Evolutionary conservation across 31 red algal genomes (phyloP).

Genomic region (Odonthalia washingtoniensis): DNA sequence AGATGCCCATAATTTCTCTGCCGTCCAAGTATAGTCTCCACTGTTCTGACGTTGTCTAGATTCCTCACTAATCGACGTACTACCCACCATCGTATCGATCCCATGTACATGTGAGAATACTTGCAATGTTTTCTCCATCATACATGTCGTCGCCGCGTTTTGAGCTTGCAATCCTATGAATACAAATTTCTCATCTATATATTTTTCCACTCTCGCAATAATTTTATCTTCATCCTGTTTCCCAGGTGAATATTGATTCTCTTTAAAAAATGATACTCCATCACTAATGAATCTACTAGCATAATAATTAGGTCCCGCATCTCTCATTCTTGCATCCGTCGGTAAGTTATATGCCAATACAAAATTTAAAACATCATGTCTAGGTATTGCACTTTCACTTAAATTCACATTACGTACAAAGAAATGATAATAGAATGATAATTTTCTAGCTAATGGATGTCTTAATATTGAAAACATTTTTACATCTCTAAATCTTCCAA

Average conservation of each 20-base stretch:
- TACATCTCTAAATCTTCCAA: slow-evolving; percentile 53
- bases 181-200: slow-evolving; percentile 51
- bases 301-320: slow-evolving; percentile 74
- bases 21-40: slow-evolving; percentile 68
- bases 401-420: slow-evolving; percentile 62
- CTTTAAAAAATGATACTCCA: slow-evolving; percentile 46
- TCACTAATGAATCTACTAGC: slow-evolving; percentile 57
- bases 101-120: slow-evolving; percentile 74
- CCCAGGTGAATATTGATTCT: slow-evolving; percentile 3
- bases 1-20: slow-evolving; percentile 45
- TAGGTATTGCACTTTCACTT: slow-evolving; percentile 39
- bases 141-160: slow-evolving; percentile 53
- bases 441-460: slow-evolving; percentile 64
- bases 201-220: slow-evolving; percentile 25
- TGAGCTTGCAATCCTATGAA: slow-evolving; percentile 69
- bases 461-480: slow-evolving; percentile 64
- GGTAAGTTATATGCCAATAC: slow-evolving; percentile 42
- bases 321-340: slow-evolving; percentile 43
- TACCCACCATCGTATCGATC: slow-evolving; percentile 55
- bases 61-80: slow-evolving; percentile 14
- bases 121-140: slow-evolving; percentile 62
- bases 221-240: background rate
- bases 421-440: slow-evolving; percentile 74
- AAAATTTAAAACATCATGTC: slow-evolving; percentile 57
- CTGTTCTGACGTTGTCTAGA: slow-evolving; percentile 38